Base-by-base conservation (phyloP, 768 basidiomycete species). In the Tricholoma saponaceum region DNA sequence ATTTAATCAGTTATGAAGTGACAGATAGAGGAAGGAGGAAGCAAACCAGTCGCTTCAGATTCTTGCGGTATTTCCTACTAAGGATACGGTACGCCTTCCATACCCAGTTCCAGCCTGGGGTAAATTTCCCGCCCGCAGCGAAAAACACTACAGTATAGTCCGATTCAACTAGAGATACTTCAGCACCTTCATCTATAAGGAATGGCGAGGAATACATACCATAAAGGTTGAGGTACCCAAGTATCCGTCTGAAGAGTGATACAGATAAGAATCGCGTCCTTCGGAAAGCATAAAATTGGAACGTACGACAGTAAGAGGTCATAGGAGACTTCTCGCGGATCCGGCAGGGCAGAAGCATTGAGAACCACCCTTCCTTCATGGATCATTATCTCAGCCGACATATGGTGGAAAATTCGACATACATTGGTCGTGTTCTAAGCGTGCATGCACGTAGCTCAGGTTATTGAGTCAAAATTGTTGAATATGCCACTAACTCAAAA, bases 111-210 rank as follows among this genome's bases (percentile, higher is more conserved):
- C 90, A 93, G 23, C 82, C 80, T 5, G 92, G 92, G 2, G 84
- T 81, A 71, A 92, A 77, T 59, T 75, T 77, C 6, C 83, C 83
- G 23, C 90, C 92, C 1, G 92, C 88, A 25, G 92, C 90, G 61
- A 95, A 89, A 71, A 93, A 92, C 4, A 93, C 83, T 20, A 94
- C 85, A 2, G 89, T 88, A 64, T 95, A 95, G 72, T 95, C 92
- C 26, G 89, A 86, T 68, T 94, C 91, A 59, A 93, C 92, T 93
- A 18, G 18, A n/a, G 12, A 16, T 43, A 23, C 44, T 10, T 55
- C 33, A 54, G 51, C 23, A 55, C 23, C 30, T 51, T 30, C 22
- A 23, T 26, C 25, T 14, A 33, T 44, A n/a, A 50, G 28, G 23
- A 32, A 28, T 52, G 20, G 57, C 26, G 35, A 13, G 52, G 5